Conservation (phyloP, 495 filamentous ascomycete species). For the Xylaria intraflava region DNA sequence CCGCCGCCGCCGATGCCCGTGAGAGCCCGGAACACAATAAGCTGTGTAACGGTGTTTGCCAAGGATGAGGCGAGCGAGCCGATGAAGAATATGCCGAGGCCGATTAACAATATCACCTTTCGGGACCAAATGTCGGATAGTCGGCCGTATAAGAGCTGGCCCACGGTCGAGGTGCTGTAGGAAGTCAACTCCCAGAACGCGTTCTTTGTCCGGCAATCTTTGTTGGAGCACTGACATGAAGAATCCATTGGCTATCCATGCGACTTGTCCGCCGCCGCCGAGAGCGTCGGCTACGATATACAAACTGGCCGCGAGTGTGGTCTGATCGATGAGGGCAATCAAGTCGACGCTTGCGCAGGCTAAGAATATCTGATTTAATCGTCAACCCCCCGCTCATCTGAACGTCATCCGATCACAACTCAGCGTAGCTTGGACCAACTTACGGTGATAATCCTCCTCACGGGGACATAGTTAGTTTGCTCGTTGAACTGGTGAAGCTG, state of each 20-base stretch:
- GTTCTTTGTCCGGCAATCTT: neutral
- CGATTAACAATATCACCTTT: slow-evolving; percentile 46
- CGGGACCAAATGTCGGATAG: slow-evolving; percentile 55
- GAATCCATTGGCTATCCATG: slow-evolving; percentile 51
- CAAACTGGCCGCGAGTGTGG: slow-evolving; percentile 46
- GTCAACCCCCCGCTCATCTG: neutral
- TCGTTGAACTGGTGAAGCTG: slow-evolving; percentile 39
- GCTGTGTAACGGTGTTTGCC: slow-evolving; percentile 43
- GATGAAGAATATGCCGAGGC: slow-evolving; percentile 48
- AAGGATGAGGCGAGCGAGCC: slow-evolving; percentile 49
- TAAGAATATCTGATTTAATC: slow-evolving; percentile 40
- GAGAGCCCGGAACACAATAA: slow-evolving; percentile 50
- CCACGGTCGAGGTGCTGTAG: slow-evolving; percentile 46
- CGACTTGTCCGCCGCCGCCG: slow-evolving; percentile 40
- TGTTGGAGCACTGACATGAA: slow-evolving; percentile 37
- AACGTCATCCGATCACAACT: neutral
- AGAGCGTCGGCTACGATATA: slow-evolving; percentile 45
- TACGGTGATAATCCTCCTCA: slow-evolving; percentile 45
- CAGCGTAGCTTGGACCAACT: neutral
- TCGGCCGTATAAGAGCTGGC: slow-evolving; percentile 49
- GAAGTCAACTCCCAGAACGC: neutral
- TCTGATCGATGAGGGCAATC: slow-evolving; percentile 50
- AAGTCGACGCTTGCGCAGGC: slow-evolving; percentile 51
- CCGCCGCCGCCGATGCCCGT: slow-evolving; percentile 53
- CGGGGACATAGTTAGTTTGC: slow-evolving; percentile 51